phyloP scores from a whole-genome alignment of 2,329 filamentous ascomycete species.

The Metarhizium robertsii region DNA sequence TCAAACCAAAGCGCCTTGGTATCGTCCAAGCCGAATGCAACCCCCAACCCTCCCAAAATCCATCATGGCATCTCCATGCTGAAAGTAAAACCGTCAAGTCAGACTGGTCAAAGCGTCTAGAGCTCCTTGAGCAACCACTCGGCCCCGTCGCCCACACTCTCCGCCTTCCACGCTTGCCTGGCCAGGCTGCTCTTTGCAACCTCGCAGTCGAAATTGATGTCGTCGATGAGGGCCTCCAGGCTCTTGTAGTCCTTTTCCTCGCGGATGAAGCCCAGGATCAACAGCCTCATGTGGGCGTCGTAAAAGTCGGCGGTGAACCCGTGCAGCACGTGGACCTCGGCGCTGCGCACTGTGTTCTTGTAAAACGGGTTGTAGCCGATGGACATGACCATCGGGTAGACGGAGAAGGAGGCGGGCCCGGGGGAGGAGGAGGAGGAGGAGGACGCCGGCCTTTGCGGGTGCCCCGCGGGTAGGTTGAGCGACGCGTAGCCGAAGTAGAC shows the following conservation, averaged over 20 bases:
- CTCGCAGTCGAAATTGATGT: conserved; percentile 83
- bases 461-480: conserved; percentile 46
- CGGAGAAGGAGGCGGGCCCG: conserved; percentile 19
- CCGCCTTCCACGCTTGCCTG: conserved; percentile 50
- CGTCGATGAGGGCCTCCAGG: conserved; percentile 72
- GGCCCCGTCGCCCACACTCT: conserved; percentile 20
- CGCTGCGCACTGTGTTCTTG: conserved; percentile 77
- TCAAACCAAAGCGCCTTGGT: no score
- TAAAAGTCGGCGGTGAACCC: conserved; percentile 77
- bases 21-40: no score
- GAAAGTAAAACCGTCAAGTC: no score
- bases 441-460: conserved; percentile 28
- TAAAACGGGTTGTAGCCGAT: conserved; percentile 98
- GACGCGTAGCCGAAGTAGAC: conserved; percentile 93
- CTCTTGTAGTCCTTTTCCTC: conserved; percentile 83
- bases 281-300: conserved; percentile 64
- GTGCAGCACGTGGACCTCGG: conserved; percentile 85
- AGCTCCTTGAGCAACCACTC: conserved; percentile 27
- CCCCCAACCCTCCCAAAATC: no score
- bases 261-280: conserved; percentile 80
- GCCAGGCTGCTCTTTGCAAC: conserved; percentile 67
- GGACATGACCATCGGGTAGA: conserved; percentile 85
- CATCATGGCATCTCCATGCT: no score
- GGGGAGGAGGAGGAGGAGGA: conserved; percentile 4
- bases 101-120: background rate